A percentile compares a stretch with the other conserved stretches of the same genome.
These are phyloP conservation scores for Globisporangium solare DNA, from an alignment of 352 stramenopile genomes.

Conservation along the genomic window DNA sequence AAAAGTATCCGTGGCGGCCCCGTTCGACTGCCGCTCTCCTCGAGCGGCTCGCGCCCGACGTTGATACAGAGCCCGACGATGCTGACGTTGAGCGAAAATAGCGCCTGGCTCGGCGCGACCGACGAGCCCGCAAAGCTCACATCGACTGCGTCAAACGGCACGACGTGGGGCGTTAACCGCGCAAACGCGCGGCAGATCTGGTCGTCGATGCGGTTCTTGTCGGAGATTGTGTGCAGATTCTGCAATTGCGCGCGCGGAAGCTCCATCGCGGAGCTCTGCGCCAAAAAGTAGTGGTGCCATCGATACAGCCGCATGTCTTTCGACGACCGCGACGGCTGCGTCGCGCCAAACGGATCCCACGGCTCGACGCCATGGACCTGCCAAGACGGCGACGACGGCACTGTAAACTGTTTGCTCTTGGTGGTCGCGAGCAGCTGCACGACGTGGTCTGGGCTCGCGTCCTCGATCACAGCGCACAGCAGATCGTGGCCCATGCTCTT, in stretches of 20 bases:
- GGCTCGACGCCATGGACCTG: conserved; percentile 50
- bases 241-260: conserved; percentile 41
- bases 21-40: neutral
- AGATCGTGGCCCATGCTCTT: conserved; percentile 96
- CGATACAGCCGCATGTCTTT: conserved; percentile 83
- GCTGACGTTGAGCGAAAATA: conserved; percentile 67
- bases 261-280: conserved; percentile 7
- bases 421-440: conserved; percentile 91
- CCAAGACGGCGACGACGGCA: conserved; percentile 50
- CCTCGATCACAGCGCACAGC: conserved; percentile 88
- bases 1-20: conserved; percentile 56
- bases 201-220: conserved; percentile 60
- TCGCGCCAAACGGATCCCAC: conserved; percentile 60
- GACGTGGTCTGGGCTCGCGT: conserved; percentile 85
- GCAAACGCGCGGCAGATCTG: conserved; percentile 53
- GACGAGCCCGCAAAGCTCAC: conserved; percentile 52
- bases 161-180: conserved; percentile 35
- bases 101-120: conserved; percentile 65
- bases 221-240: conserved; percentile 63
- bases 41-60: neutral
- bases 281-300: conserved; percentile 79
- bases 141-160: conserved; percentile 58
- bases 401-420: conserved; percentile 83
- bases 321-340: conserved; percentile 63
- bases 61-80: conserved; percentile 78